Conservation (phyloP, 1,284 basidiomycete genomes). For the Cryptococcus sp. region DNA sequence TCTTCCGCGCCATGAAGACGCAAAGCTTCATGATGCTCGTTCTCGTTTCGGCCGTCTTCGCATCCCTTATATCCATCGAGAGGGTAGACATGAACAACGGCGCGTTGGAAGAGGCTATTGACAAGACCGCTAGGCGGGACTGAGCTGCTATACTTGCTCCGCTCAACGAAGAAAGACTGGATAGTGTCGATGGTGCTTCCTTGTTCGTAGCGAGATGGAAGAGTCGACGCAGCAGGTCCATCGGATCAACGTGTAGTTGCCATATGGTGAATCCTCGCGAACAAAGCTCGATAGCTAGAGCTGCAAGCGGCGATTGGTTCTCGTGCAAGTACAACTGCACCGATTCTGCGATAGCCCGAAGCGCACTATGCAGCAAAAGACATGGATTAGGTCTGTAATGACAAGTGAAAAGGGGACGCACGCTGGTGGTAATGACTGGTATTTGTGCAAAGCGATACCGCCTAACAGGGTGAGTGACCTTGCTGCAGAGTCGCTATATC, state of each 20-base stretch:
- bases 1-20: conserved; percentile 91
- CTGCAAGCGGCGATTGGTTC: conserved; percentile 63
- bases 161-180: conserved; percentile 15
- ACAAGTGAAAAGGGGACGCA: conserved; percentile 43
- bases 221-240: conserved; percentile 81
- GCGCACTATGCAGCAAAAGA: conserved; percentile 58
- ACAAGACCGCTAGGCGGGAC: conserved; percentile 78
- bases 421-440: conserved; percentile 72
- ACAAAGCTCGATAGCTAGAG: conserved; percentile 84
- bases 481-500: conserved; percentile 61
- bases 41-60: conserved; percentile 73
- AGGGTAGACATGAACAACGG: conserved; percentile 94
- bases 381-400: too few relatives aligned
- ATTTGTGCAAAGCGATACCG: conserved; percentile 77
- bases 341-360: conserved; percentile 81
- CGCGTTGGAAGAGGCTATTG: conserved; percentile 80
- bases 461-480: conserved; percentile 78
- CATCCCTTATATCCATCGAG: conserved; percentile 83
- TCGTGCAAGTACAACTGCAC: conserved; percentile 75
- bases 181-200: conserved; percentile 59
- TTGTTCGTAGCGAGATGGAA: conserved; percentile 81
- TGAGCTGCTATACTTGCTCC: conserved; percentile 42
- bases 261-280: conserved; percentile 87
- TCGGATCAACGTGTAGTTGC: conserved; percentile 91
- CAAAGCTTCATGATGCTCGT: conserved; percentile 90